These are phyloP conservation scores for Sonneratia alba DNA, from an alignment of 345 rosid genomes.

Conservation along the genomic window DNA sequence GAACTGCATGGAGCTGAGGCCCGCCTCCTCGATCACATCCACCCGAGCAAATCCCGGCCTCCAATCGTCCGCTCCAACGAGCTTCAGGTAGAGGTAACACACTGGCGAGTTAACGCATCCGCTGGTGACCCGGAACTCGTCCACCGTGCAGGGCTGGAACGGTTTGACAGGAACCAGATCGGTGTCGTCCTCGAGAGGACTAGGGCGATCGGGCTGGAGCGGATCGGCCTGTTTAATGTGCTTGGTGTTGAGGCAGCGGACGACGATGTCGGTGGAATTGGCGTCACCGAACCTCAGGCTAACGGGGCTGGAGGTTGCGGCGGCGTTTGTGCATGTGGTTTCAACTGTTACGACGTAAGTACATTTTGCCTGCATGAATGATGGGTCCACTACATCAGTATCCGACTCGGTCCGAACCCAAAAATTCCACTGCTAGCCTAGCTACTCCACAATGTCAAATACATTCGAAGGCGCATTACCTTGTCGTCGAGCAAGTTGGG, in stretches of 20 bases:
- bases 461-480: background rate
- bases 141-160: slow-evolving; percentile 42
- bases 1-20: slow-evolving; percentile 27
- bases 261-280: slow-evolving; percentile 28
- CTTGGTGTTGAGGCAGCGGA: slow-evolving; percentile 29
- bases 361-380: slow-evolving; percentile 21
- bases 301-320: slow-evolving; percentile 30
- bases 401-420: too few relatives aligned
- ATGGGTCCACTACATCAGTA: background rate
- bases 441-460: too few relatives aligned
- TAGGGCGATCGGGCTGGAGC: slow-evolving; percentile 21
- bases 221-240: slow-evolving; percentile 29
- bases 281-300: slow-evolving; percentile 41
- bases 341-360: slow-evolving; percentile 36
- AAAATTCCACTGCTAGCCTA: too few relatives aligned
- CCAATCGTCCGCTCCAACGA: slow-evolving; percentile 39
- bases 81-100: slow-evolving; percentile 38
- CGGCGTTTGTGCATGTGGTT: slow-evolving; percentile 37
- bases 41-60: slow-evolving; percentile 38
- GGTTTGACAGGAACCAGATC: slow-evolving; percentile 32
- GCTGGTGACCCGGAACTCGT: slow-evolving; percentile 32
- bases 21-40: slow-evolving; percentile 15
- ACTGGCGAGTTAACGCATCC: slow-evolving; percentile 28
- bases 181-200: background rate
- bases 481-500: background rate